Evolutionary conservation across 148 eudicot genomes (phyloP).

Genomic region (Chenopodium suecicum): DNA sequence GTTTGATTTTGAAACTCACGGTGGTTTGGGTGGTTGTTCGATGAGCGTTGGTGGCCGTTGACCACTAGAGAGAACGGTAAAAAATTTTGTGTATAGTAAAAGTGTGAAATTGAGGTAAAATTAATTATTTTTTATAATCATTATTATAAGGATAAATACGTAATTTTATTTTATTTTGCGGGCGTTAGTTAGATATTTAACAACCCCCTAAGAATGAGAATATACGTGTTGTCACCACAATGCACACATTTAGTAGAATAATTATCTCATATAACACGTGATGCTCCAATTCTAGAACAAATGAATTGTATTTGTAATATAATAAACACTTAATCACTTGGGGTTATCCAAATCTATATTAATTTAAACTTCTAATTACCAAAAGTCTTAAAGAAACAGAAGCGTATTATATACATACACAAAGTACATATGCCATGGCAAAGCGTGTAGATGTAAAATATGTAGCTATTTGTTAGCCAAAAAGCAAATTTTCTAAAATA

Average conservation of each 20-base stretch:
- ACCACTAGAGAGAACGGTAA: no score
- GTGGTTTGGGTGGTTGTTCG: no score
- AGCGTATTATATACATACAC: neutral
- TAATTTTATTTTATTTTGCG: no score
- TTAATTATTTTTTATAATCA: no score
- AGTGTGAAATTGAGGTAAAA: no score
- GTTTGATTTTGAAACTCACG: no score
- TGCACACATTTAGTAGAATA: neutral
- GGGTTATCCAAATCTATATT: conserved; percentile 14
- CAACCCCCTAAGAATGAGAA: neutral
- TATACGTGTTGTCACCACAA: neutral
- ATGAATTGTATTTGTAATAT: neutral
- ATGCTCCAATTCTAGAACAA: neutral
- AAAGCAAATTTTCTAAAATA: neutral
- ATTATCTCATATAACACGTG: conserved; percentile 1
- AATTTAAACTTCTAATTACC: neutral
- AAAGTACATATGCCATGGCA: conserved; percentile 21
- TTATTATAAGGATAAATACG: no score
- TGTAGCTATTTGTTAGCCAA: neutral
- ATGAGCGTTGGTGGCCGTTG: no score
- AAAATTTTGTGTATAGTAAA: no score
- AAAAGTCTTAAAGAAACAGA: neutral
- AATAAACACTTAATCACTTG: neutral
- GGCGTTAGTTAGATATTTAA: no score
- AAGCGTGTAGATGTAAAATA: conserved; percentile 29